Evolutionary conservation across 2,329 filamentous ascomycete species (phyloP).

Genomic region (Neonectria neomacrospora): DNA sequence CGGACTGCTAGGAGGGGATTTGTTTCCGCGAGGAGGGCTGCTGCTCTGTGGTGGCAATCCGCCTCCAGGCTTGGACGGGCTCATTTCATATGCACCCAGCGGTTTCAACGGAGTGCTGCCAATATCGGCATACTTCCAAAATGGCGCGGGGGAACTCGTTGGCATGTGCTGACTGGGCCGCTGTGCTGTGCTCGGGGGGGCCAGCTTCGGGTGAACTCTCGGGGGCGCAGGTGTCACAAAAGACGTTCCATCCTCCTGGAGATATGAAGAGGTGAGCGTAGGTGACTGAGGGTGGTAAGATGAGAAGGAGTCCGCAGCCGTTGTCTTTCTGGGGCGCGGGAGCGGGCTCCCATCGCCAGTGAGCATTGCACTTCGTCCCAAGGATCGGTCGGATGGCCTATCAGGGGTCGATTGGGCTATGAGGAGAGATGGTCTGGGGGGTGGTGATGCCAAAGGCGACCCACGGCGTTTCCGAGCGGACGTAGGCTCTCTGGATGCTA

Average conservation of each 20-base stretch:
- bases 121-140: constrained; percentile 88
- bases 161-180: constrained; percentile 87
- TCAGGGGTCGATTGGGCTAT: constrained; percentile 69
- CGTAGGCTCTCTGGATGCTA: constrained; percentile 61
- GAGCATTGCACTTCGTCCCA: constrained; percentile 51
- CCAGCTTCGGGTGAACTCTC: constrained; percentile 77
- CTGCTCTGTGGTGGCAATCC: constrained; percentile 64
- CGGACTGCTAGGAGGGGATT: constrained; percentile 65
- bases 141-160: constrained; percentile 84
- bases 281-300: constrained; percentile 68
- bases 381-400: constrained; percentile 56
- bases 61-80: constrained; percentile 64
- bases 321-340: constrained; percentile 65
- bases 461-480: constrained; percentile 68
- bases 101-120: constrained; percentile 75
- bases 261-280: constrained; percentile 69
- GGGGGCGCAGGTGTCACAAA: constrained; percentile 80
- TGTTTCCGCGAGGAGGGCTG: constrained; percentile 63
- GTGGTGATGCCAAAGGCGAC: constrained; percentile 66
- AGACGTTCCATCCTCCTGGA: constrained; percentile 68
- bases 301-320: constrained; percentile 56
- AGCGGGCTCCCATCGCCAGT: constrained; percentile 71
- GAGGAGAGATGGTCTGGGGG: constrained; percentile 60
- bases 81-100: constrained; percentile 62
- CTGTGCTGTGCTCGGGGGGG: constrained; percentile 83